These are phyloP conservation scores for Trichoderma koningii DNA, from an alignment of 2,329 filamentous ascomycete genomes.

Conservation along the genomic window DNA sequence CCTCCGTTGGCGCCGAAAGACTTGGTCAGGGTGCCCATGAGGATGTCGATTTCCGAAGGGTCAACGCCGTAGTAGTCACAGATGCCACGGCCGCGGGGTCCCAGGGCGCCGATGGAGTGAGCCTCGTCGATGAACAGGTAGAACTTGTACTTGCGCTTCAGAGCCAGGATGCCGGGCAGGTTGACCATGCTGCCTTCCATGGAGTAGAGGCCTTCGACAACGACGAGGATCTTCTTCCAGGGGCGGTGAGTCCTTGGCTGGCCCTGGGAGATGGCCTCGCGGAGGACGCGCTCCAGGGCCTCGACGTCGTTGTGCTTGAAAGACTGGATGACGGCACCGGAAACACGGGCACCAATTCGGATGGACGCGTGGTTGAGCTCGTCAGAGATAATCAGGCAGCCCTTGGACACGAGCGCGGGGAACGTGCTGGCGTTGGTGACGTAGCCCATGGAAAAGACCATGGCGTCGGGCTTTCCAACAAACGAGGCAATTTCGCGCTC, in stretches of 20 bases:
- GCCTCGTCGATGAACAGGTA: constrained; percentile 94
- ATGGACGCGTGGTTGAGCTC: constrained; percentile 98
- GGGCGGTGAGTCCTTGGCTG: constrained; percentile 97
- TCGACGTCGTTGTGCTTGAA: constrained; percentile 98
- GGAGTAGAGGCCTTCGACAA: constrained; percentile 95
- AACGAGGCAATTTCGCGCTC: constrained; percentile 88
- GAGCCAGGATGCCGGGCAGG: constrained; percentile 79
- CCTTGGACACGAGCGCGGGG: constrained; percentile 88
- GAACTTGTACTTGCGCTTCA: constrained; percentile 98
- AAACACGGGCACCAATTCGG: constrained; percentile 89
- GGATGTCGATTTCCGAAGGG: constrained; percentile 82
- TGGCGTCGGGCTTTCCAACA: constrained; percentile 89
- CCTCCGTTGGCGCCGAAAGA: constrained; percentile 98
- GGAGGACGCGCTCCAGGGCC: constrained; percentile 80
- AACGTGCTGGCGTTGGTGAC: constrained; percentile 94
- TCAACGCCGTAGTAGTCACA: constrained; percentile 97
- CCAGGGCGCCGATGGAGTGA: constrained; percentile 91
- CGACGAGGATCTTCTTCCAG: constrained; percentile 98
- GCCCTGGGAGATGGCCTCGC: constrained; percentile 92
- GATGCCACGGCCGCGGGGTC: constrained; percentile 84
- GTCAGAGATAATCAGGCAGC: constrained; percentile 91
- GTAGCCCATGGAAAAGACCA: constrained; percentile 99
- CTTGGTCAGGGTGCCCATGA: constrained; percentile 98
- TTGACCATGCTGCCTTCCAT: constrained; percentile 99
- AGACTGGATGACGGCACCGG: constrained; percentile 89